Evolutionary conservation across 177 flowering plant genomes (phyloP), one percentile per base, ranked within the genome.

Genomic region (Vitis hybrid): DNA sequence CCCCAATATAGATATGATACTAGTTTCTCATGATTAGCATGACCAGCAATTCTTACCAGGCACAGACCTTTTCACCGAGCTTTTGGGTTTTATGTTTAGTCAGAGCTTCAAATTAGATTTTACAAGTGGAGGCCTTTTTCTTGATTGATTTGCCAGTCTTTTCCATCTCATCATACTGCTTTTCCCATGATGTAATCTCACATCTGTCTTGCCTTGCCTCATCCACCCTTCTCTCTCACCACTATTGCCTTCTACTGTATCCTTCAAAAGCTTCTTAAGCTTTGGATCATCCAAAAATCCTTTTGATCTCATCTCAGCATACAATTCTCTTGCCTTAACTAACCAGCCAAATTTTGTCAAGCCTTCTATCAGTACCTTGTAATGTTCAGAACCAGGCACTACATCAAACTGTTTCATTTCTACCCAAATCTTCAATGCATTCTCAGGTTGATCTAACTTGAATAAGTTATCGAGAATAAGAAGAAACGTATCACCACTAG

Each of bases 241-340:
- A 10, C 15, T 59, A 56, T 51, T 64, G 15, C 72, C 70, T 62
- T 9, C 45, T 10, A 45, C 71, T 30, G 81, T 70, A 59, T 73
- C 75, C 68, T 74, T 79, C 72, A 91, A 73, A 40, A 89, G 81
- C 76, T 79, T 85, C 74, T 78, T 75, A 12, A 93, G 78, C 75
- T 85, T 86, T 60, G 97, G 95, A 76, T 91, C 90, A 58, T 77
- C 88, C 10, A 50, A 26, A 67, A 84, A 81, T 62, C 92, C 90
- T 18, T 71, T 80, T 9, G 80, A 77, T 59, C 21, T 84, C 93
- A 91, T 91, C 78, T 89, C 91, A 61, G 64, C 64, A 70, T 87
- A 81, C 18, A 85, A 75, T 62, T 85, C 89, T 74, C 78, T 82
- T 68, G 93, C 97, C 75, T 87, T 82, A 21, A 32, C 73, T 50